A percentile compares a stretch with the other conserved stretches of the same genome.
Evolutionary conservation across 345 rosid species (phyloP).

Genomic region (Hirschfeldia incana): DNA sequence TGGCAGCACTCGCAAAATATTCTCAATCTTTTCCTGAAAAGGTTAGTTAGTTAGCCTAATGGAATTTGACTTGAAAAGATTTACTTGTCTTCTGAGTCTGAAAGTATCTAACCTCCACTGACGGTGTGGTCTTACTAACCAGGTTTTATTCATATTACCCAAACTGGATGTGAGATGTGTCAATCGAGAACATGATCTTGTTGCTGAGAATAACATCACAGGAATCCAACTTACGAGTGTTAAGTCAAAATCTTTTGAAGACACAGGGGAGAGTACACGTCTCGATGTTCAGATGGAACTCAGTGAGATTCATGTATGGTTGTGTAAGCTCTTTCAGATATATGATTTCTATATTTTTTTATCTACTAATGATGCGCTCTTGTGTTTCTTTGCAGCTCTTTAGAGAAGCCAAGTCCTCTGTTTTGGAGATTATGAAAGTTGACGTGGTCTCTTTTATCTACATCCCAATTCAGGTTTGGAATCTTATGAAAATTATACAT

Average conservation of each 20-base stretch:
- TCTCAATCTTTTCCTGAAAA: constrained; percentile 76
- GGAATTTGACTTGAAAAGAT: constrained; percentile 6
- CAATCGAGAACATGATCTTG: constrained; percentile 65
- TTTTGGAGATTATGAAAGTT: constrained; percentile 90
- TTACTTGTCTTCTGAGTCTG: not conserved
- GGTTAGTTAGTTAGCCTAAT: constrained; percentile 57
- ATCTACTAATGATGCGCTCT: constrained; percentile 25
- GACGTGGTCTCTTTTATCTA: constrained; percentile 74
- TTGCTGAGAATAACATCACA: constrained; percentile 72
- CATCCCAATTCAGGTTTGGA: constrained; percentile 71
- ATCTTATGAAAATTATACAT: constrained; percentile 27
- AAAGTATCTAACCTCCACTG: not conserved
- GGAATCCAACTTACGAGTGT: constrained; percentile 74
- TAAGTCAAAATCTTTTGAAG: constrained; percentile 76
- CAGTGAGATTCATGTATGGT: constrained; percentile 90
- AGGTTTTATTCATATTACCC: constrained; percentile 77
- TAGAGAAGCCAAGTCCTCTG: constrained; percentile 71
- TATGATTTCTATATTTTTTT: constrained; percentile 21
- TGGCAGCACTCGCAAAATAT: constrained; percentile 58
- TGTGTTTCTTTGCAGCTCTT: constrained; percentile 64
- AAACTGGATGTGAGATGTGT: constrained; percentile 79
- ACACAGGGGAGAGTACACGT: constrained; percentile 88
- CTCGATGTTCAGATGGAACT: constrained; percentile 88
- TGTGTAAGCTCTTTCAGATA: constrained; percentile 31
- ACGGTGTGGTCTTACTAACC: constrained; percentile 25